These are phyloP conservation scores for Candida piceae DNA, from an alignment of 805 yeast genomes.

Conservation along the genomic window DNA sequence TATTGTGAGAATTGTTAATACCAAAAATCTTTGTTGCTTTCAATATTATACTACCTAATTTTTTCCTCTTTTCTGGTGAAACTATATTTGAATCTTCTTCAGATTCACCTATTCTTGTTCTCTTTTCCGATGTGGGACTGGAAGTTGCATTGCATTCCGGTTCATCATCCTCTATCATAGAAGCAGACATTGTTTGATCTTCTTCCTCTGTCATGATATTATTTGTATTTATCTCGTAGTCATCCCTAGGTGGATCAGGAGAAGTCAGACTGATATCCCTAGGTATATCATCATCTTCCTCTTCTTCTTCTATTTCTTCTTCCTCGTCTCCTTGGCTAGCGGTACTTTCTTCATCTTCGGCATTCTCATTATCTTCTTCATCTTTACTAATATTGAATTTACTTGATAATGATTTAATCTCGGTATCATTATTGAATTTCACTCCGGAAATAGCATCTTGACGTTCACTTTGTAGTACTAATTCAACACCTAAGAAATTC, in stretches of 20 bases:
- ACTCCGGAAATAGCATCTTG: slow-evolving; percentile 3
- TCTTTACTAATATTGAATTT: neutral
- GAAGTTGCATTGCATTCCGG: neutral
- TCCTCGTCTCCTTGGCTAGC: slow-evolving; percentile 1
- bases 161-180: neutral
- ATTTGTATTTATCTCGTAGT: slow-evolving; percentile 5
- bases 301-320: neutral
- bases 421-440: neutral
- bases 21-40: slow-evolving; percentile 17
- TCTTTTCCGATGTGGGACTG: slow-evolving; percentile 5
- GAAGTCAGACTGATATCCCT: slow-evolving; percentile 18
- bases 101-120: slow-evolving; percentile 4
- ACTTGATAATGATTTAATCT: neutral
- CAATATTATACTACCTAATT: slow-evolving; percentile 13
- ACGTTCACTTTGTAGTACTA: slow-evolving; percentile 5
- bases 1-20: too few species aligned
- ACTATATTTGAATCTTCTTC: slow-evolving; percentile 3
- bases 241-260: slow-evolving; percentile 14
- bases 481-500: slow-evolving; percentile 20
- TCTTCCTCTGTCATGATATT: slow-evolving; percentile 1
- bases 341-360: too few species aligned
- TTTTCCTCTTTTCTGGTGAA: slow-evolving; percentile 19
- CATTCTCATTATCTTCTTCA: slow-evolving; percentile 1
- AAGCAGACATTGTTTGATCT: neutral
- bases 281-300: slow-evolving; percentile 2